Conservation (phyloP, 257 asterid genomes). For the Parsonsia alboflavescens region DNA sequence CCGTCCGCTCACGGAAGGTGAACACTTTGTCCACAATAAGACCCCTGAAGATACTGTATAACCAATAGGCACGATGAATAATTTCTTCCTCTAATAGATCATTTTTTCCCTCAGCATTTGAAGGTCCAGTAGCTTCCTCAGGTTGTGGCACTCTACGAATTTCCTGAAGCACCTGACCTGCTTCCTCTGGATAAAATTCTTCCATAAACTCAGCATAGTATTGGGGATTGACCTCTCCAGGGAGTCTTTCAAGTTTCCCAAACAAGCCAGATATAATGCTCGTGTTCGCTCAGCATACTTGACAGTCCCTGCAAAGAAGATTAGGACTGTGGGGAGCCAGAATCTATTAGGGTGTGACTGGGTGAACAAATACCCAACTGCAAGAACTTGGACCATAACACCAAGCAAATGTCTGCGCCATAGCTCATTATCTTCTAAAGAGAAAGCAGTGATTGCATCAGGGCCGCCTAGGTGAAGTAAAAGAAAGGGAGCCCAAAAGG, state of each 20-base stretch:
- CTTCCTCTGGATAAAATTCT: slow-evolving; percentile 11
- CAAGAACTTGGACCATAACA: slow-evolving; percentile 24
- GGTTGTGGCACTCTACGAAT: not conserved
- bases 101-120: too few relatives aligned
- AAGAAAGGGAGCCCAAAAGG: slow-evolving; percentile 20
- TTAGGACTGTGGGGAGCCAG: slow-evolving; percentile 30
- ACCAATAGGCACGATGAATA: slow-evolving; percentile 2
- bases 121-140: not conserved
- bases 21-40: slow-evolving; percentile 26
- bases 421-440: slow-evolving; percentile 41
- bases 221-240: slow-evolving; percentile 16
- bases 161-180: not conserved
- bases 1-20: slow-evolving; percentile 15
- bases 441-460: slow-evolving; percentile 41
- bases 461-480: slow-evolving; percentile 34
- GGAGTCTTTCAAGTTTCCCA: slow-evolving; percentile 25
- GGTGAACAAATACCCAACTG: slow-evolving; percentile 30
- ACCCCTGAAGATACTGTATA: slow-evolving; percentile 16
- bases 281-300: slow-evolving; percentile 39
- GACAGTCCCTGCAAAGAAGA: slow-evolving; percentile 26
- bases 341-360: slow-evolving; percentile 27
- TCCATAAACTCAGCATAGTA: slow-evolving; percentile 27
- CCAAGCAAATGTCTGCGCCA: slow-evolving; percentile 35
- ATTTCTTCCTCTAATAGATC: not conserved
- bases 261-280: slow-evolving; percentile 30